Evolutionary conservation across 768 basidiomycete genomes (phyloP).

Genomic region (Butyriboletus loyo): DNA sequence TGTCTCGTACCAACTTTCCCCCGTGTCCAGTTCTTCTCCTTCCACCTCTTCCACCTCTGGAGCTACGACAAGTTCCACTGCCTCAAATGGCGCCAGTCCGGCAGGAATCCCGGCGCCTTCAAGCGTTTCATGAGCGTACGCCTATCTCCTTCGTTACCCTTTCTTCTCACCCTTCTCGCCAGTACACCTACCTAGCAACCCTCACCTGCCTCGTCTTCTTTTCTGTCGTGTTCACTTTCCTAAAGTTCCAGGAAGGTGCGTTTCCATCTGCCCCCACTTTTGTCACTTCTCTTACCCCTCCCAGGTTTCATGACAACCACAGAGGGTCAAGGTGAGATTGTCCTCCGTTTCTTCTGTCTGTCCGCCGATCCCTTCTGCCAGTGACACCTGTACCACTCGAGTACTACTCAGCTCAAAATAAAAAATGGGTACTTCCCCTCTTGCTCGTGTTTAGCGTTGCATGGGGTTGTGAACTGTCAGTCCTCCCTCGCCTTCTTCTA

Average conservation of each 20-base stretch:
- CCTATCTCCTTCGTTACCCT: slow-evolving; percentile 5
- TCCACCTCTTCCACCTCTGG: slow-evolving; percentile 77
- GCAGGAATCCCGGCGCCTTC: slow-evolving; percentile 80
- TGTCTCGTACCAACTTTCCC: background rate
- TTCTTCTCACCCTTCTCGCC: slow-evolving; percentile 23
- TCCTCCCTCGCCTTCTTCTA: background rate
- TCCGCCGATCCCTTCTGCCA: slow-evolving; percentile 23
- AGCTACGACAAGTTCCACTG: slow-evolving; percentile 75
- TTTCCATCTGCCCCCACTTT: background rate
- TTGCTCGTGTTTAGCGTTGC: slow-evolving; percentile 67
- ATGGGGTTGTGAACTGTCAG: slow-evolving; percentile 76
- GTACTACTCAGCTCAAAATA: slow-evolving; percentile 45
- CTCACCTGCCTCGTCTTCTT: slow-evolving; percentile 66
- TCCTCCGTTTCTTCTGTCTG: background rate
- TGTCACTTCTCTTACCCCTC: background rate
- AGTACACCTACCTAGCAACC: slow-evolving; percentile 78
- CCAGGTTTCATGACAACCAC: slow-evolving; percentile 16
- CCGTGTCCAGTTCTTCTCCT: slow-evolving; percentile 53
- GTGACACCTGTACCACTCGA: slow-evolving; percentile 57
- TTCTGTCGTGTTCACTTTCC: slow-evolving; percentile 52
- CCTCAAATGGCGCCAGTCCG: slow-evolving; percentile 63
- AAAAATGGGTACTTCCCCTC: slow-evolving; percentile 61
- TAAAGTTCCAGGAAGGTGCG: slow-evolving; percentile 76
- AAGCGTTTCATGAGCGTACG: slow-evolving; percentile 87
- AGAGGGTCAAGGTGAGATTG: slow-evolving; percentile 11